Evolutionary conservation across 345 rosid genomes (phyloP).

Genomic region (Acer campestre): DNA sequence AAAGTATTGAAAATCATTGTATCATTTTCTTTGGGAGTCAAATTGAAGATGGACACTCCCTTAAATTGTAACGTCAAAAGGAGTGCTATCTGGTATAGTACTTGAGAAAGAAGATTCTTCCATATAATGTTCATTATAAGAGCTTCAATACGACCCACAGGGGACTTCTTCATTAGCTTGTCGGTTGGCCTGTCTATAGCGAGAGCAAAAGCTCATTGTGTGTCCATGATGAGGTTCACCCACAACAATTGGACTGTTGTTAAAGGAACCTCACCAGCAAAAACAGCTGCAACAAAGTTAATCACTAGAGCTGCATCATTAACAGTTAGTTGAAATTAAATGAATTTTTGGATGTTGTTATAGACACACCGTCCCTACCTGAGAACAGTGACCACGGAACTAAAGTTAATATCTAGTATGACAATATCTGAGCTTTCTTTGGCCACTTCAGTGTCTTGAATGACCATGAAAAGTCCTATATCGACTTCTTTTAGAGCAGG

Average conservation of each 20-base stretch:
- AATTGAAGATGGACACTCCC: constrained; percentile 54
- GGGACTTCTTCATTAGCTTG: constrained; percentile 52
- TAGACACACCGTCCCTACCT: constrained; percentile 68
- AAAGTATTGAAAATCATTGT: constrained; percentile 67
- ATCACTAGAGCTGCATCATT: constrained; percentile 63
- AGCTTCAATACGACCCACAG: constrained; percentile 52
- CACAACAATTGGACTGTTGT: constrained; percentile 62
- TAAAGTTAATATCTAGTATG: constrained; percentile 60
- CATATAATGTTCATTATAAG: constrained; percentile 72
- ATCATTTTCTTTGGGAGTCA: constrained; percentile 43
- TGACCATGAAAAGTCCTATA: constrained; percentile 66
- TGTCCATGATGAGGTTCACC: constrained; percentile 76
- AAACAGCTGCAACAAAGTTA: constrained; percentile 61
- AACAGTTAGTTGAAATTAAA: constrained; percentile 69
- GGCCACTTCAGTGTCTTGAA: constrained; percentile 66
- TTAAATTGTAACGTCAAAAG: constrained; percentile 58
- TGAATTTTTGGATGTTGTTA: constrained; percentile 63
- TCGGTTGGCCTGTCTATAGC: constrained; percentile 66
- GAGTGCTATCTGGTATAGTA: constrained; percentile 55
- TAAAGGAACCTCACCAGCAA: constrained; percentile 61
- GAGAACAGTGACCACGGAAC: constrained; percentile 56
- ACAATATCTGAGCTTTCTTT: constrained; percentile 72
- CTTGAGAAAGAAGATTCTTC: constrained; percentile 66
- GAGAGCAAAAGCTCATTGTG: constrained; percentile 67
- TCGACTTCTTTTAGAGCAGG: constrained; percentile 67